phyloP scores from a whole-genome alignment of 768 basidiomycete species.

The Pisolithus microcarpus region DNA sequence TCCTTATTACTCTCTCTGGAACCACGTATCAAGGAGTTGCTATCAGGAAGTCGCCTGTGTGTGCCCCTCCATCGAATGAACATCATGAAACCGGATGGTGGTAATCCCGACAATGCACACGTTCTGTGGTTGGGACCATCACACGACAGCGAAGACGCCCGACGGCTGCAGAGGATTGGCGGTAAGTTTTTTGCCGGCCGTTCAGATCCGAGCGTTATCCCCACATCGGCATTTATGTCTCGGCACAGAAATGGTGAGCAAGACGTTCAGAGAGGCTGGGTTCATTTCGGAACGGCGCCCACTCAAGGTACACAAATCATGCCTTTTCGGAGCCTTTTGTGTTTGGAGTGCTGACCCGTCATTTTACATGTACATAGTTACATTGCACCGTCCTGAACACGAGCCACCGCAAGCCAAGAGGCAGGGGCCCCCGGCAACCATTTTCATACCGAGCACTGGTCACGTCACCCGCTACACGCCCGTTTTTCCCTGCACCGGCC shows the following conservation, averaged over 20 bases:
- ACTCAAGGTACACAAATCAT: constrained; percentile 35
- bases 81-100: constrained; percentile 38
- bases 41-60: constrained; percentile 26
- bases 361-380: constrained; percentile 20
- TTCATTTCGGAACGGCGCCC: constrained; percentile 43
- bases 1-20: constrained; percentile 32
- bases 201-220: too few species aligned
- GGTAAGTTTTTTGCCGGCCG: constrained; percentile 19
- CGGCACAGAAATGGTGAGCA: constrained; percentile 34
- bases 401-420: constrained; percentile 33
- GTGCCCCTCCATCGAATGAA: constrained; percentile 43
- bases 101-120: constrained; percentile 37
- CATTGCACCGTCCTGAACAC: constrained; percentile 50
- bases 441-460: constrained; percentile 37
- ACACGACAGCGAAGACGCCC: constrained; percentile 24
- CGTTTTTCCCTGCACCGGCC: constrained; percentile 2
- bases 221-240: too few species aligned
- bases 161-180: constrained; percentile 26
- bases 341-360: background rate
- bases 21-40: constrained; percentile 37
- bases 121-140: constrained; percentile 52
- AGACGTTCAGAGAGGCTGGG: constrained; percentile 33
- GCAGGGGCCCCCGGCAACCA: constrained; percentile 25
- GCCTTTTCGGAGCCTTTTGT: background rate
- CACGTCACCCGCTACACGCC: constrained; percentile 17